Evolutionary conservation across 1,139 yeast genomes (phyloP).

Genomic region (Hyphopichia burtonii): DNA sequence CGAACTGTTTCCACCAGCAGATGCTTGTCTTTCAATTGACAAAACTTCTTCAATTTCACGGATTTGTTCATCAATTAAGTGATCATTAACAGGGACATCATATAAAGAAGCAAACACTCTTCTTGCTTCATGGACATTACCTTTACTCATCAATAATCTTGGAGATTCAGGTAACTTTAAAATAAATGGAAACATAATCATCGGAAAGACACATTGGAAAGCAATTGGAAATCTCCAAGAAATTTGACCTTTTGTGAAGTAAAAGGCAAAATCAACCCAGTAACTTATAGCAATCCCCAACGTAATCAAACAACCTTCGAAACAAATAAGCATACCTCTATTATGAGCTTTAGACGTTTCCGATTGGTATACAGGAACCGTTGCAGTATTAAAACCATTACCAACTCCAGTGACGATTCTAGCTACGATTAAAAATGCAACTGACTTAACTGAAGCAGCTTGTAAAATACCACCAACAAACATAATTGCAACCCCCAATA

Average conservation of each 20-base stretch:
- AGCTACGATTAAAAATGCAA: slow-evolving; percentile 27
- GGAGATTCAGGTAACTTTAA: slow-evolving; percentile 45
- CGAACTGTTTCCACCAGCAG: slow-evolving; percentile 7
- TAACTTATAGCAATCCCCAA: slow-evolving; percentile 41
- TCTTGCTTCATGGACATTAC: slow-evolving; percentile 48
- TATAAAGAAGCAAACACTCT: slow-evolving; percentile 38
- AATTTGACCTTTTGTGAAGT: slow-evolving; percentile 7
- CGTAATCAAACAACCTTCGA: slow-evolving; percentile 39
- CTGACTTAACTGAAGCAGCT: slow-evolving; percentile 22
- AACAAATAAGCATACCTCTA: slow-evolving; percentile 26
- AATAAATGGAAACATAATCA: slow-evolving; percentile 17
- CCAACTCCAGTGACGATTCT: slow-evolving; percentile 39
- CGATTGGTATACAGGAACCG: slow-evolving; percentile 28
- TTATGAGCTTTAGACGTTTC: slow-evolving; percentile 24
- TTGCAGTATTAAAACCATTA: slow-evolving; percentile 25
- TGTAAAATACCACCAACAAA: slow-evolving; percentile 25
- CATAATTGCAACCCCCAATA: slow-evolving; percentile 21
- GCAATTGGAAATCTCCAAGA: slow-evolving; percentile 49
- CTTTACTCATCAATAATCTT: slow-evolving; percentile 44
- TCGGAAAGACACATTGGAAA: slow-evolving; percentile 35
- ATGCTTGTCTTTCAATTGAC: slow-evolving; percentile 14
- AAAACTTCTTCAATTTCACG: slow-evolving; percentile 21
- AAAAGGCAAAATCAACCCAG: slow-evolving; percentile 43
- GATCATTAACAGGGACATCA: slow-evolving; percentile 22
- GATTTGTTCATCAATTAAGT: slow-evolving; percentile 20